These are phyloP conservation scores for Trichomonas vaginalis DNA, from an alignment of 208 protist species.

Conservation along the genomic window DNA sequence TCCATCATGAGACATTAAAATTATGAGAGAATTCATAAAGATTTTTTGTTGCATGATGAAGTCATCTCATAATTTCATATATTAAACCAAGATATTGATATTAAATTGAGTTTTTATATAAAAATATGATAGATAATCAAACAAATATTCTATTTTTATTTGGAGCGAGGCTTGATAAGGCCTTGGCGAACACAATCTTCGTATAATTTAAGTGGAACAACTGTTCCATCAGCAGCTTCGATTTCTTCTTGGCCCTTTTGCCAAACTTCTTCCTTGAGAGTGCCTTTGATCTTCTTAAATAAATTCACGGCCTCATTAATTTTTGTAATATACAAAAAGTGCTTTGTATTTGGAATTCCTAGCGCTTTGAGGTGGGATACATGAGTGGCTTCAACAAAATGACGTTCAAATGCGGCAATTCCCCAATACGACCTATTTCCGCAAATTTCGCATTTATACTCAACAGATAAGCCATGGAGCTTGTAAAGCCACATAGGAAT, in stretches of 20 bases:
- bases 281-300: constrained; percentile 33
- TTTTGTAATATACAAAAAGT: constrained; percentile 63
- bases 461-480: constrained; percentile 59
- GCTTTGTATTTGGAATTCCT: constrained; percentile 61
- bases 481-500: constrained; percentile 76
- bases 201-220: constrained; percentile 59
- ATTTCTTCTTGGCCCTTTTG: constrained; percentile 57
- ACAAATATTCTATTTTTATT: too few relatives aligned
- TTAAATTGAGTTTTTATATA: too few relatives aligned
- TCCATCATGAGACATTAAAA: too few relatives aligned
- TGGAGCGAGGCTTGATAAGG: constrained; percentile 28
- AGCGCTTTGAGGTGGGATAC: constrained; percentile 58
- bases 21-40: too few relatives aligned
- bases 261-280: constrained; percentile 31
- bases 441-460: constrained; percentile 72
- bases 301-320: constrained; percentile 58
- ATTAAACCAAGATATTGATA: too few relatives aligned
- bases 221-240: constrained; percentile 61
- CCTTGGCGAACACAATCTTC: constrained; percentile 57
- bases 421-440: constrained; percentile 59
- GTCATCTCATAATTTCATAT: too few relatives aligned
- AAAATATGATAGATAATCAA: too few relatives aligned
- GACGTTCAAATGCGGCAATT: constrained; percentile 56
- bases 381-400: constrained; percentile 63
- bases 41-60: too few relatives aligned